A percentile compares a stretch with the other conserved stretches of the same genome.
These are phyloP conservation scores for Aspergillus sp. DNA, from an alignment of 2,329 filamentous ascomycete genomes.

Conservation along the genomic window DNA sequence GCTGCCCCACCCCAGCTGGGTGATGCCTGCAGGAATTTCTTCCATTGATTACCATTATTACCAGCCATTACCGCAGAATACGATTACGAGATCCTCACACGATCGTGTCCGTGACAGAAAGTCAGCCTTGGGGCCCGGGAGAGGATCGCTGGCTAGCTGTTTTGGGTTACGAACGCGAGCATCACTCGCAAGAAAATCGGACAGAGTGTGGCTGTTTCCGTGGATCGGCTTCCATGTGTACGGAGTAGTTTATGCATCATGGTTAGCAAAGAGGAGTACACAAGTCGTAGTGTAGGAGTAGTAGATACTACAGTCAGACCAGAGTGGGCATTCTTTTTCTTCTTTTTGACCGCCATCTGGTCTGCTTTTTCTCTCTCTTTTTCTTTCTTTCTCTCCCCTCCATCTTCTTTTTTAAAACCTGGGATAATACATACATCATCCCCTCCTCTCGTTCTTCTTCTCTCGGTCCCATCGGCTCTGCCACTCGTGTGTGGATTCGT, in stretches of 20 bases:
- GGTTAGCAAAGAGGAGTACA: too few species aligned
- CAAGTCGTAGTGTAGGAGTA: too few species aligned
- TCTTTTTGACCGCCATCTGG: not conserved
- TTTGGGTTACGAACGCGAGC: too few species aligned
- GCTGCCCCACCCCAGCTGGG: too few species aligned
- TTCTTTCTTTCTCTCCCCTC: not conserved
- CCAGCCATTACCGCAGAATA: not conserved
- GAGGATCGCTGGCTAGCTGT: not conserved
- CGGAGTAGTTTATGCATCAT: too few species aligned
- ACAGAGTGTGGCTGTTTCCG: not conserved
- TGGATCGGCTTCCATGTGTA: not conserved
- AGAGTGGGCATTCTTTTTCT: too few species aligned
- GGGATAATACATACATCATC: not conserved
- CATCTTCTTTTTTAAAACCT: slow-evolving; percentile 1
- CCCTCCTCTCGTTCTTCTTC: not conserved
- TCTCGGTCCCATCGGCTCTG: not conserved
- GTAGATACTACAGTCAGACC: too few species aligned
- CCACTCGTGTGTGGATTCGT: not conserved
- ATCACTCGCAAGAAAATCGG: too few species aligned
- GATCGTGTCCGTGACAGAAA: not conserved
- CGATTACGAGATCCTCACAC: not conserved
- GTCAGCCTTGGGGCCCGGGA: not conserved
- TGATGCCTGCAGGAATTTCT: too few species aligned
- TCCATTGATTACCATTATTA: too few species aligned
- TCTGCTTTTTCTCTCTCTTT: not conserved